Conservation (phyloP, 2,329 filamentous ascomycete species). For the Torrubiella hemipterigena region DNA sequence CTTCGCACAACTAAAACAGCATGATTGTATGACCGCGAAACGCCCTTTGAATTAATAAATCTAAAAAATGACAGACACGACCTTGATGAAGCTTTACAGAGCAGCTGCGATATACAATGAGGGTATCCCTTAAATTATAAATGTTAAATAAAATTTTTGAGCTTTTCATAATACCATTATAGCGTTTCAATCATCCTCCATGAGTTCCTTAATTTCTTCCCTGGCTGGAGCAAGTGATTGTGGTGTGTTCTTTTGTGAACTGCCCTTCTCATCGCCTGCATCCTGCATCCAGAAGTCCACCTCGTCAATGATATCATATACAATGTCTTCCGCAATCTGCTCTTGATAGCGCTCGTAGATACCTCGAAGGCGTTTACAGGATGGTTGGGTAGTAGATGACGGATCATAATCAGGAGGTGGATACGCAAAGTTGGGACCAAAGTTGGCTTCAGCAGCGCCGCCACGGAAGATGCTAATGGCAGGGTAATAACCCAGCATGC, state of each 20-base stretch:
- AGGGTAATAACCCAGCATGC: slow-evolving; percentile 90
- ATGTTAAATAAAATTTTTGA: slow-evolving; percentile 1
- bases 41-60: not conserved
- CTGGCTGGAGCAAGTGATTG: slow-evolving; percentile 31
- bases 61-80: too few species aligned
- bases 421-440: slow-evolving; percentile 87
- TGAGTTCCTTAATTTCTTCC: slow-evolving; percentile 53
- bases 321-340: slow-evolving; percentile 86
- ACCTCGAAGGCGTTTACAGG: slow-evolving; percentile 36
- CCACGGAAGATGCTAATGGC: slow-evolving; percentile 86
- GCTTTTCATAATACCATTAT: too few species aligned
- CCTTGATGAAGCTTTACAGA: too few species aligned
- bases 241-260: too few species aligned
- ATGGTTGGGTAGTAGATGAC: slow-evolving; percentile 34
- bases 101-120: too few species aligned
- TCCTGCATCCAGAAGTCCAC: slow-evolving; percentile 80
- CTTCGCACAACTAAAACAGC: not conserved
- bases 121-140: too few species aligned
- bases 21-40: slow-evolving; percentile 2
- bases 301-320: slow-evolving; percentile 90
- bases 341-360: slow-evolving; percentile 76
- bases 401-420: slow-evolving; percentile 52
- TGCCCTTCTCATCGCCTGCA: slow-evolving; percentile 37
- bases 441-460: slow-evolving; percentile 85
- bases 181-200: slow-evolving; percentile 44